Evolutionary conservation across 2,329 filamentous ascomycete species (phyloP), one percentile per base, ranked within the genome.

Genomic region (Hymenoscyphus albidus): DNA sequence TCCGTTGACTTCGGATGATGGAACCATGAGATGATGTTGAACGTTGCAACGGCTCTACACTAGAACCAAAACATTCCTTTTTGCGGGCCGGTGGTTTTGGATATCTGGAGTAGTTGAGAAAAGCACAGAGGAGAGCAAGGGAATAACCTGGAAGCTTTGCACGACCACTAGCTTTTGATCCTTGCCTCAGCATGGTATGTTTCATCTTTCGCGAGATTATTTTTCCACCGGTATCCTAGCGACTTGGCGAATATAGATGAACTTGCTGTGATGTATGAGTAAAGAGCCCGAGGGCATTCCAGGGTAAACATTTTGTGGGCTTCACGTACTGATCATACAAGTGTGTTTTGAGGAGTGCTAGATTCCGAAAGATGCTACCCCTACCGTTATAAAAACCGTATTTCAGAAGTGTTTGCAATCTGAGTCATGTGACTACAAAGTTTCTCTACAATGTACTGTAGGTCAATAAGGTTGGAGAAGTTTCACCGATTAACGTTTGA

Each of bases 21-120:
- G 18, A 54, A 54, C 31, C 48, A 54, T 54, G 48, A 54, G 48
- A 54, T 54, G 42, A 44, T 44, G 42, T 44, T 44, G 48, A 13
- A 54, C 9, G 48, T 22, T 27, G 48, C 22, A 54, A 54, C 48
- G 18, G 18, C 27, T 27, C 27, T 27, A n/a, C 35, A 13, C 48
- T 22, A 27, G 18, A 9, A 18, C 18, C n/a, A 54, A 54, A 18
- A 22, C 22, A 10, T 54, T n/a, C 48, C 18, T 13, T 27, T 27
- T 27, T 27, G 48, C 18, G 18, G 48, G 48, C 48, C 48, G 48
- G 4, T 54, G 18, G 44, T 54, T 12, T 54, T 54, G 48, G 48
- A 51, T 27, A 22, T 22, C n/a, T 10, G 48, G 48, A 27, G 22
- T 12, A 22, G 18, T 54, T 27, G 44, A 22, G 22, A 51, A 7